Percentiles rank a stretch among this genome's conserved stretches.
Evolutionary conservation across 768 basidiomycete genomes (phyloP).

Genomic region (Exidia glandulosa): DNA sequence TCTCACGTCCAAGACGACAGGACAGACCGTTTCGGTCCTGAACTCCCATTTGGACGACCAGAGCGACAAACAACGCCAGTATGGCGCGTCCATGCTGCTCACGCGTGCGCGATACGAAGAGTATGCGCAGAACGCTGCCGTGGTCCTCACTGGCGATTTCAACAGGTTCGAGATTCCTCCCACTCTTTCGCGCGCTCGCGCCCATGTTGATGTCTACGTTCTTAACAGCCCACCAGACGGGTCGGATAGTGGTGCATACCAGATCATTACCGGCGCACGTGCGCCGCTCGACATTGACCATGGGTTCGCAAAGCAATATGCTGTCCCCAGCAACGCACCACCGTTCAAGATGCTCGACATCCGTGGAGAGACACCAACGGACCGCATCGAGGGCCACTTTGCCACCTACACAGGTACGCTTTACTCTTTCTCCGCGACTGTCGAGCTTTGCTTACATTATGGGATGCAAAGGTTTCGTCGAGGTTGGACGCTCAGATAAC

Average conservation of each 20-base stretch:
- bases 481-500: conserved; percentile 24
- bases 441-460: neutral
- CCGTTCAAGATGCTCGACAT: conserved; percentile 36
- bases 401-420: conserved; percentile 6
- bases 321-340: conserved; percentile 20
- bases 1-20: conserved; percentile 18
- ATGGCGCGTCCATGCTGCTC: conserved; percentile 42
- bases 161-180: conserved; percentile 32
- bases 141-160: conserved; percentile 44
- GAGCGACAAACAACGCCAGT: conserved; percentile 38
- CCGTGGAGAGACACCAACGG: conserved; percentile 29
- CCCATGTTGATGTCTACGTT: neutral
- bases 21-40: conserved; percentile 14
- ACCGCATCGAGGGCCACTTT: conserved; percentile 32
- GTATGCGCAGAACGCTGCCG: conserved; percentile 24
- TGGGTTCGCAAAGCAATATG: conserved; percentile 32
- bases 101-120: conserved; percentile 40
- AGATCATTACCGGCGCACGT: conserved; percentile 33
- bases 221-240: conserved; percentile 15
- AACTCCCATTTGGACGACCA: conserved; percentile 47
- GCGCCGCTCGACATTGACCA: conserved; percentile 30
- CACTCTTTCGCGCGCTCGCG: neutral
- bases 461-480: conserved; percentile 39
- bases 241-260: conserved; percentile 37
- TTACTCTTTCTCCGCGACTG: neutral